Conservation (phyloP, 1,284 basidiomycete genomes). For the Neolentinus lepideus region DNA sequence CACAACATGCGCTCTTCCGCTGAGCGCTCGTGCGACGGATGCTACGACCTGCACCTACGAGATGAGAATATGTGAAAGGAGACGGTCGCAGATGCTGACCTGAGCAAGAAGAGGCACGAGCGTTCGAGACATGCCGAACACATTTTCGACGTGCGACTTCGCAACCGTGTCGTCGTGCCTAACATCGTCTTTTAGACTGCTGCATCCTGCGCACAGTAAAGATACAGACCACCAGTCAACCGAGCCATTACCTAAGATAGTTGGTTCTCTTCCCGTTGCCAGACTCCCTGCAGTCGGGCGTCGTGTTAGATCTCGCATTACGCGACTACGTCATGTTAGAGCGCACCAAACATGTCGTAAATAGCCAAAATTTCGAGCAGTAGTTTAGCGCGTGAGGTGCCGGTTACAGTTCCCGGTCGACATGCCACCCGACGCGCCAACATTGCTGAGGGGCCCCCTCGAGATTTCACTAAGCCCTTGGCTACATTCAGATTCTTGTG, state of each 20-base stretch:
- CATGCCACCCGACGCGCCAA: conserved; percentile 28
- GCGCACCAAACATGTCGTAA: conserved; percentile 35
- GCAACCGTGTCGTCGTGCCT: conserved; percentile 25
- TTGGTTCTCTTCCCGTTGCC: conserved; percentile 30
- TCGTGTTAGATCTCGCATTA: conserved; percentile 23
- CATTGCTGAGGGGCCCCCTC: conserved; percentile 28
- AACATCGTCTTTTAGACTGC: conserved; percentile 14
- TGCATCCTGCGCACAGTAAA: conserved; percentile 9
- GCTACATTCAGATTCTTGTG: conserved; percentile 33
- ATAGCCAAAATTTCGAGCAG: conserved; percentile 39
- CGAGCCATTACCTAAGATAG: conserved; percentile 27
- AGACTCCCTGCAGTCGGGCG: conserved; percentile 26
- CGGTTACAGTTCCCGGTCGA: conserved; percentile 22
- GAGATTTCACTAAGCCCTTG: conserved; percentile 31
- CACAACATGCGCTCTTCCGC: background rate
- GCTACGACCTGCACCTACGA: conserved; percentile 12
- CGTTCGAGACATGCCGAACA: conserved; percentile 34
- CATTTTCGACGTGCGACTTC: conserved; percentile 35
- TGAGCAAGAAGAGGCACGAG: conserved; percentile 24
- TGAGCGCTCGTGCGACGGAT: conserved; percentile 16
- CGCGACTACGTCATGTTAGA: conserved; percentile 11
- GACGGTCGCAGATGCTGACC: conserved; percentile 12
- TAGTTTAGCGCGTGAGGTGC: conserved; percentile 29
- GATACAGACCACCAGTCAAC: conserved; percentile 35
- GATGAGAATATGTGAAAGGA: background rate